Base-by-base conservation (phyloP, 2,329 filamentous ascomycete species). In the Sclerotinia sclerotiorum region DNA sequence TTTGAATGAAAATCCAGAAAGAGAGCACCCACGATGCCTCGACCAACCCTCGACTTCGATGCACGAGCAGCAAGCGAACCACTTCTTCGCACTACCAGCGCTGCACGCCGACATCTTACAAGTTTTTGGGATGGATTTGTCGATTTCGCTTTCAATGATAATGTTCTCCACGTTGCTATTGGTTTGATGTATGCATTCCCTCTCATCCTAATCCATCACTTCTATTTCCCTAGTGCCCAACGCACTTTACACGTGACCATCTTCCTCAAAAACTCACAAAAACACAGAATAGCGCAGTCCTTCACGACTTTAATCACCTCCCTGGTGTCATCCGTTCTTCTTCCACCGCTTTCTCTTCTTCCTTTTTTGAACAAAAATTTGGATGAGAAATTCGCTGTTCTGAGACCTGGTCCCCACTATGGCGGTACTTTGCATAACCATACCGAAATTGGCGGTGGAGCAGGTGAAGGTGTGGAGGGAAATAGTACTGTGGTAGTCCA, bases 161-260 rank as follows among this genome's bases (percentile, higher is more conserved):
- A 92, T 73, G 90, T 92, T 60, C 83, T 93, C 35, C 88, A 92
- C 77, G 90, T 93, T 69, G 90, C 90, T 21, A 88, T 92, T 73
- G 90, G 90, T 72, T 80, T 92, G 72, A 92, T 93, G 89, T 91
- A 76, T 11, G 17, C 39, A 39, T 49, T 5, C 15, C 11, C 21
- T 29, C 64, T 49, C 15, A 5, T 60, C 17, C 46, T 21, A 39
- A 29, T 27, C 5, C 29, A 17, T 8, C n/a, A 24, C 64, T 32
- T 39, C 21, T 35, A 29, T 27, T 4, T 39, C 21, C 7, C 44
- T 32, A 17, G 27, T 44, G 27, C 32, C 48, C 29, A 51, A 17
- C 13, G 4, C 46, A 8, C 6, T 29, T 2, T 2, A 4, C 60
- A 63, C 46, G 60, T 63, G 44, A 60, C 44, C 21, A 39, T 29